Evolutionary conservation across 345 rosid species (phyloP).

Genomic region (Turritis glabra): DNA sequence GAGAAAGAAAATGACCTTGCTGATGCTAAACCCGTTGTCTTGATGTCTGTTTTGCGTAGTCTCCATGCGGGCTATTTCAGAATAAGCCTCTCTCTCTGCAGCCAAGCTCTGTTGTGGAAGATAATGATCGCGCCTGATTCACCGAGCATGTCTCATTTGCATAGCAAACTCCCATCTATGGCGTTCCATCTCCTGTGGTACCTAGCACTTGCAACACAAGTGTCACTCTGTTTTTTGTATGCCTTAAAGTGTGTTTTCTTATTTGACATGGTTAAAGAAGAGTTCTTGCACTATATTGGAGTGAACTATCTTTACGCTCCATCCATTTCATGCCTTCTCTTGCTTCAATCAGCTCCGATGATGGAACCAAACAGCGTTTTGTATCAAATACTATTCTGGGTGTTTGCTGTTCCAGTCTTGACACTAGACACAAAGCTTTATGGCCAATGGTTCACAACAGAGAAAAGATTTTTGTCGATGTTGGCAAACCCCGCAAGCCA

Average conservation of each 20-base stretch:
- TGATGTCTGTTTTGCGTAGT: constrained; percentile 33
- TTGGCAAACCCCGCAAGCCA: constrained; percentile 71
- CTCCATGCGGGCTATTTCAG: constrained; percentile 62
- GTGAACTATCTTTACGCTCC: constrained; percentile 72
- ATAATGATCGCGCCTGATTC: constrained; percentile 36
- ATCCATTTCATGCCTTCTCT: constrained; percentile 61
- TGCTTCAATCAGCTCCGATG: constrained; percentile 67
- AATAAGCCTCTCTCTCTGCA: constrained; percentile 53
- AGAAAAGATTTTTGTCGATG: constrained; percentile 53
- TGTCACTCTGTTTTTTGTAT: constrained; percentile 43
- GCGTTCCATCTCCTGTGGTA: constrained; percentile 53
- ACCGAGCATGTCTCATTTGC: constrained; percentile 34
- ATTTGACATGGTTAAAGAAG: constrained; percentile 49
- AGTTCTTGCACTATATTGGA: constrained; percentile 59
- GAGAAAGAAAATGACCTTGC: constrained; percentile 16
- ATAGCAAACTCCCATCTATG: constrained; percentile 40
- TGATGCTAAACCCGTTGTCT: constrained; percentile 24
- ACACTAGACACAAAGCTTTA: constrained; percentile 64
- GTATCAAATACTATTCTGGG: constrained; percentile 42
- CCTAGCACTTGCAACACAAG: constrained; percentile 42
- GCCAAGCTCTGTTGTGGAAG: constrained; percentile 62
- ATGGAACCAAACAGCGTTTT: constrained; percentile 8
- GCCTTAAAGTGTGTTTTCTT: constrained; percentile 43
- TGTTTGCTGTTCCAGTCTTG: constrained; percentile 50
- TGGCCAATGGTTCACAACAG: constrained; percentile 80